These are phyloP conservation scores for Biscutella laevigata DNA, from an alignment of 441 rosid genomes.

Conservation along the genomic window DNA sequence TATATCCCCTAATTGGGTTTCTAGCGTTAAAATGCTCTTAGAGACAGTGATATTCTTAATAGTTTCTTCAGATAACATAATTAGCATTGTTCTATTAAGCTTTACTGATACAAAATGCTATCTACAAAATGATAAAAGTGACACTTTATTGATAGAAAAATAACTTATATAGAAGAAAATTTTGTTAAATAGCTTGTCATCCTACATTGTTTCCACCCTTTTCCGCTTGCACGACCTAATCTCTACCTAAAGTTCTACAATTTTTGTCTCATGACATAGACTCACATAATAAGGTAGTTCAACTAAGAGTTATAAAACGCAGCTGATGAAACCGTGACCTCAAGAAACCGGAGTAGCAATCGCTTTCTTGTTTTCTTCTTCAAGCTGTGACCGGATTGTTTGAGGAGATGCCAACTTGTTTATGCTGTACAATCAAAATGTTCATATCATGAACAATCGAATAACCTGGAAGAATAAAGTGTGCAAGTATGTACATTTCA, in stretches of 20 bases:
- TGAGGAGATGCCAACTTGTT: constrained; percentile 39
- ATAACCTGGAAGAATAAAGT: neutral
- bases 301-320: neutral
- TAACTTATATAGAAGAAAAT: too few relatives aligned
- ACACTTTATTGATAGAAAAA: too few relatives aligned
- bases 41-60: too few relatives aligned
- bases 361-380: constrained; percentile 34
- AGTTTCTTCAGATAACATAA: too few relatives aligned
- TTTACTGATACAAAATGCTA: too few relatives aligned
- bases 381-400: constrained; percentile 34
- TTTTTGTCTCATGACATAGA: neutral
- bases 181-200: too few relatives aligned
- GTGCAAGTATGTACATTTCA: neutral
- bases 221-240: neutral
- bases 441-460: neutral
- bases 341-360: neutral
- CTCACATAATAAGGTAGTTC: neutral
- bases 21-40: too few relatives aligned
- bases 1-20: too few relatives aligned
- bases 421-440: constrained; percentile 30
- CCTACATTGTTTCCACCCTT: too few relatives aligned
- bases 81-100: too few relatives aligned
- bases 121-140: too few relatives aligned
- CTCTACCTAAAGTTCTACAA: neutral
- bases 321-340: neutral